Conservation (phyloP, 1,139 yeast genomes). For the Yamadazyma atmosphaerica region DNA sequence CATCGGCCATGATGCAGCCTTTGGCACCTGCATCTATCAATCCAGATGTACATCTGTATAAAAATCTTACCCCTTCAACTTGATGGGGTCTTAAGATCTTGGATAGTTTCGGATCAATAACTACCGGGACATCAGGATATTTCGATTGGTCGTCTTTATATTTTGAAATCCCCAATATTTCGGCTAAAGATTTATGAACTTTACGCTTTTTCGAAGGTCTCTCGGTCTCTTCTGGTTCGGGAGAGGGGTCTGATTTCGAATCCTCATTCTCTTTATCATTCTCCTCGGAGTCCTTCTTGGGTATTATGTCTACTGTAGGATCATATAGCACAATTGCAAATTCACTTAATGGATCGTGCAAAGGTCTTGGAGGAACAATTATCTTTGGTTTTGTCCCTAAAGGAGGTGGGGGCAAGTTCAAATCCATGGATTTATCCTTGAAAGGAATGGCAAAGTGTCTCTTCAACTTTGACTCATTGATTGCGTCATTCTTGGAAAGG, state of each 20-base stretch:
- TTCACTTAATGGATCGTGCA: slow-evolving; percentile 92
- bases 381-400: slow-evolving; percentile 77
- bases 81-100: slow-evolving; percentile 94
- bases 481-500: slow-evolving; percentile 30
- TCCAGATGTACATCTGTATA: slow-evolving; percentile 90
- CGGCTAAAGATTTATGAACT: slow-evolving; percentile 70
- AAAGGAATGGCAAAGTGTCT: slow-evolving; percentile 55
- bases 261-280: slow-evolving; percentile 15
- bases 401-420: slow-evolving; percentile 64
- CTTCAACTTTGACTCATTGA: slow-evolving; percentile 34
- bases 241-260: slow-evolving; percentile 9
- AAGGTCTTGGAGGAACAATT: slow-evolving; percentile 77
- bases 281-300: slow-evolving; percentile 21
- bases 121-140: slow-evolving; percentile 89
- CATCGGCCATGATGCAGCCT: slow-evolving; percentile 99
- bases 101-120: slow-evolving; percentile 85
- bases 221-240: slow-evolving; percentile 10
- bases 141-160: slow-evolving; percentile 53
- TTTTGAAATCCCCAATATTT: slow-evolving; percentile 71
- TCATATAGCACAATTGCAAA: slow-evolving; percentile 93
- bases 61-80: slow-evolving; percentile 89
- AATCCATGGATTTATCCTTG: slow-evolving; percentile 28
- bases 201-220: slow-evolving; percentile 27
- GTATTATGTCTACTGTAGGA: slow-evolving; percentile 80
- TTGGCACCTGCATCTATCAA: slow-evolving; percentile 80